Base-by-base conservation (phyloP, 192 early-diverging fungal species). In the Linnemannia hyalina region DNA sequence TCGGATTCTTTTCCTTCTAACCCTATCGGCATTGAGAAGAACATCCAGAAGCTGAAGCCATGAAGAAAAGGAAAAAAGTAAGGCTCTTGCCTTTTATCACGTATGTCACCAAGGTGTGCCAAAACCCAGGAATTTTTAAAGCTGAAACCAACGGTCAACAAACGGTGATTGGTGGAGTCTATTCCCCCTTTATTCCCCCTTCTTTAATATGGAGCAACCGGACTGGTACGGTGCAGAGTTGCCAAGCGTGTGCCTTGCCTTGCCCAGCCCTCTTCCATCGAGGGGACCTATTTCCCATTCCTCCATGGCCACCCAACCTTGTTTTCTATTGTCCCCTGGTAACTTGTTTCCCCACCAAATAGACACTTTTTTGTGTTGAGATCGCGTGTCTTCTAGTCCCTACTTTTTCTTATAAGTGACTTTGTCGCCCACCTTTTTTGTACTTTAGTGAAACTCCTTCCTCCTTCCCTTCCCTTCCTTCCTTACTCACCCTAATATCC, bases 401-500 rank as follows among this genome's bases (percentile, higher is more conserved):
- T 3, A 9, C n/a, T 26, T 65, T 65, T 65, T 65, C 29, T 32
- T 60, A 77, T 65, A 77, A 69, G 69, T 69, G 46, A 23, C 40
- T 20, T 23, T 7, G 32, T 8, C 20, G 23, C 77, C 77, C 68
- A 46, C 35, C 49, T n/a, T 71, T 11, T 69, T n/a, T 71, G n/a
- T 5, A 49, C 49, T 54, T 60, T 70, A 78, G 65, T 69, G 68
- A 46, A 63, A 78, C 47, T 70, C 69, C 36, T 78, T 32, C 49
- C 38, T 68, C 29, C 60, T 35, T 32, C 29, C 29, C 60, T 32
- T 65, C 40, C 41, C 70, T 47, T 40, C 26, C 38, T 73, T 38
- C 44, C 23, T 29, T 29, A 11, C 18, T 16, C 44, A n/a, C 8
- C n/a, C n/a, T 57, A 57, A 57, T 26, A 57, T 9, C 7, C 52